Percentiles rank a stretch among this genome's conserved stretches.
These are phyloP conservation scores for Fraxinus sp. DNA, from an alignment of 305 asterid genomes.

Conservation along the genomic window DNA sequence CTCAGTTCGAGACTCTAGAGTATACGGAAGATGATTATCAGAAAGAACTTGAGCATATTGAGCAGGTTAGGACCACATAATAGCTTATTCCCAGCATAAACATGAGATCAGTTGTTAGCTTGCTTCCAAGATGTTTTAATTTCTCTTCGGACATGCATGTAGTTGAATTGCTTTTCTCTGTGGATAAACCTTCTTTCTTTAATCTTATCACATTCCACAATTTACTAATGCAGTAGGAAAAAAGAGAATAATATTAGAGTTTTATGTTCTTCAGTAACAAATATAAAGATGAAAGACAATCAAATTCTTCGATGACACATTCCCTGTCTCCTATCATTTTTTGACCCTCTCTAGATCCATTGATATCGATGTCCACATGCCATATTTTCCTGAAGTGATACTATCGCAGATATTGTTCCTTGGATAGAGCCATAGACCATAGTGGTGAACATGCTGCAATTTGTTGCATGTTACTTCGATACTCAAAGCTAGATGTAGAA, in stretches of 20 bases:
- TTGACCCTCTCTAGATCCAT: neutral
- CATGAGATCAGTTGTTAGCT: neutral
- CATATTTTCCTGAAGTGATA: neutral
- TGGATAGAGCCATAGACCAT: neutral
- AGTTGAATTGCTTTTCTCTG: neutral
- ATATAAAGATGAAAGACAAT: neutral
- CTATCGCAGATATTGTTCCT: neutral
- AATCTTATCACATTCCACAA: neutral
- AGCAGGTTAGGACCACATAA: conserved; percentile 47
- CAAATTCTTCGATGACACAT: neutral
- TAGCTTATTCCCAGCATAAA: neutral
- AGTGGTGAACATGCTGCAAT: neutral
- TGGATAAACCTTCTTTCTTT: neutral
- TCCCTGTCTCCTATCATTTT: neutral
- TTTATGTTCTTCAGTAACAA: neutral
- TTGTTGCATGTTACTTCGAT: neutral
- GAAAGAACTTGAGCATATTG: conserved; percentile 81
- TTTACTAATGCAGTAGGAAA: neutral
- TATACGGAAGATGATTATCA: conserved; percentile 97
- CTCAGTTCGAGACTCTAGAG: conserved; percentile 90
- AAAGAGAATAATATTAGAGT: neutral
- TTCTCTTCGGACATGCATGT: neutral
- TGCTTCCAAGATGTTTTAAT: conserved; percentile 7
- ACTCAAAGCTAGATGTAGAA: neutral
- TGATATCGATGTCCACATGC: neutral